phyloP scores from a whole-genome alignment of 1,284 basidiomycete genomes.

The Cryptococcus sp. region DNA sequence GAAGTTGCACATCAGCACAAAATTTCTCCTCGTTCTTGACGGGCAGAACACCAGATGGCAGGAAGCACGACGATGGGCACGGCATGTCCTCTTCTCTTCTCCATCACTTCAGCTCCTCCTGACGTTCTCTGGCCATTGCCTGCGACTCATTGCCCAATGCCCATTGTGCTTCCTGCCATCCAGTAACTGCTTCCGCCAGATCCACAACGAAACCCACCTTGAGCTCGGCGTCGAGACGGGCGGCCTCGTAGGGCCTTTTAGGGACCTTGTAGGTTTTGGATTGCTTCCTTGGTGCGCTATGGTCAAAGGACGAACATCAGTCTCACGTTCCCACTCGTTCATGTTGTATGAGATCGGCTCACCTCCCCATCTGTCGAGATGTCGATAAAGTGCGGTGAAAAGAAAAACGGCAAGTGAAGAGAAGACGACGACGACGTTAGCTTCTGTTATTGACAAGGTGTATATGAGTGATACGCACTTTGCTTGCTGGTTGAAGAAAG shows the following conservation, averaged over 20 bases:
- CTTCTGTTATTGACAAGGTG: slow-evolving; percentile 1
- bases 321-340: not conserved
- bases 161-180: not conserved
- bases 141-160: not conserved
- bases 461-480: slow-evolving; percentile 13
- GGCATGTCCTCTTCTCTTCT: not conserved
- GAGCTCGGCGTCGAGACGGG: slow-evolving; percentile 98
- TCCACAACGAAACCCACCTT: slow-evolving; percentile 64
- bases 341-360: slow-evolving; percentile 1
- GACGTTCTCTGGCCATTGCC: not conserved
- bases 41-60: not conserved
- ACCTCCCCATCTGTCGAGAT: slow-evolving; percentile 21
- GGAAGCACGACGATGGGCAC: not conserved
- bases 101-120: not conserved
- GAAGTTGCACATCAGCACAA: not conserved
- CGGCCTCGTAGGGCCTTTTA: slow-evolving; percentile 94
- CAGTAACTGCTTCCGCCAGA: not conserved
- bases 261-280: slow-evolving; percentile 91
- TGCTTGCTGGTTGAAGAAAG: slow-evolving; percentile 24
- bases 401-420: slow-evolving; percentile 1
- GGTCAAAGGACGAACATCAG: slow-evolving; percentile 4
- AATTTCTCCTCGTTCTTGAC: not conserved
- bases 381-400: not conserved
- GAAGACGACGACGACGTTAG: slow-evolving; percentile 7
- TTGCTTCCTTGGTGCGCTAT: slow-evolving; percentile 50